Percentiles rank a stretch among this genome's conserved stretches.
Conservation (phyloP, 495 filamentous ascomycete genomes). For the Trichoderma asperelloides region DNA sequence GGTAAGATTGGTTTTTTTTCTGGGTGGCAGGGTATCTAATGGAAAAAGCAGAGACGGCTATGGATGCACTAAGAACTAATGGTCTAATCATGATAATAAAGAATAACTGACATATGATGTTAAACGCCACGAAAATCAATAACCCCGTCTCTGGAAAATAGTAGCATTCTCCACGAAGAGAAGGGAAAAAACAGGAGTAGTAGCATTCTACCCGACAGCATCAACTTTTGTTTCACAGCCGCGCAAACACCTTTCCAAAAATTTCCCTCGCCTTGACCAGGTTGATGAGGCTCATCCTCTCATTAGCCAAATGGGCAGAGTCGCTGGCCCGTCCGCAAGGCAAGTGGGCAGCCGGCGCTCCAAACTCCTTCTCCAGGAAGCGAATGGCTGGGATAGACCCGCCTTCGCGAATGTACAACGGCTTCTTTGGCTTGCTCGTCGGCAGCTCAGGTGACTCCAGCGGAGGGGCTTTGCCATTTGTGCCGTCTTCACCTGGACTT, state of each 20-base stretch:
- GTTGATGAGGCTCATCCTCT: conserved; percentile 78
- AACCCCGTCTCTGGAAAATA: background rate
- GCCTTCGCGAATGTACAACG: conserved; percentile 90
- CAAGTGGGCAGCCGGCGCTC: conserved; percentile 83
- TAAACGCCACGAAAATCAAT: background rate
- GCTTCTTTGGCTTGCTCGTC: conserved; percentile 34
- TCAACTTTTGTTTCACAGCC: conserved; percentile 19
- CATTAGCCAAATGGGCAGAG: conserved; percentile 88
- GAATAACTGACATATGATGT: no score
- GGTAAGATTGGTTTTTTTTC: background rate
- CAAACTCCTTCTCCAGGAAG: conserved; percentile 92
- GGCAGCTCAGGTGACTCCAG: conserved; percentile 2
- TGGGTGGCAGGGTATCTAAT: background rate
- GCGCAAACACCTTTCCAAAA: conserved; percentile 71
- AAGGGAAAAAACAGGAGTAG: background rate
- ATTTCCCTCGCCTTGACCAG: conserved; percentile 87
- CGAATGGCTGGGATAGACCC: conserved; percentile 88
- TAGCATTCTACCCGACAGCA: no score
- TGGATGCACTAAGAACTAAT: no score
- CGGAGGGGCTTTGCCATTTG: background rate
- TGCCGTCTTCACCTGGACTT: background rate
- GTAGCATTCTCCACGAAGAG: background rate
- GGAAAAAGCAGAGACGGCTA: background rate
- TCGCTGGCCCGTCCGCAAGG: conserved; percentile 95
- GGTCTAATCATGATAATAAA: background rate